Percentiles rank a stretch among this genome's conserved stretches.
These are phyloP conservation scores for Salix brachista DNA, from an alignment of 345 rosid genomes.

Conservation along the genomic window DNA sequence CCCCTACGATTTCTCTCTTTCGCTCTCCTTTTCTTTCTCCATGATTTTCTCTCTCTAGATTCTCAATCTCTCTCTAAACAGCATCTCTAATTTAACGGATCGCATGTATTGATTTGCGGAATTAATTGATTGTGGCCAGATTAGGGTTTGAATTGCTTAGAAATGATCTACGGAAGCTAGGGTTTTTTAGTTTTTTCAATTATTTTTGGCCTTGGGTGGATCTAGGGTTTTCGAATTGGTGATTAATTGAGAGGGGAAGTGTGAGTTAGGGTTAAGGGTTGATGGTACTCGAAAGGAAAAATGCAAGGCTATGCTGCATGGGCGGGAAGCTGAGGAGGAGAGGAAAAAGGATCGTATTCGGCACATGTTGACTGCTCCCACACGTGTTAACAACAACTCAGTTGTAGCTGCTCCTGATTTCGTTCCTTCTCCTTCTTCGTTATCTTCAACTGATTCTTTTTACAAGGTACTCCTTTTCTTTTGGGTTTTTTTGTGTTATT, in stretches of 20 bases:
- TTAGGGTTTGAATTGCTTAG: constrained; percentile 30
- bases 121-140: not conserved
- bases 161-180: constrained; percentile 7
- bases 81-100: constrained; percentile 24
- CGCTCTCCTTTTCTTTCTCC: not conserved
- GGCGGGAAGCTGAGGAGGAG: constrained; percentile 36
- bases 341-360: constrained; percentile 6
- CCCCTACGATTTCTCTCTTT: constrained; percentile 5
- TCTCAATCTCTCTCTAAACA: not conserved
- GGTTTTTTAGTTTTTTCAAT: constrained; percentile 6
- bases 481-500: not conserved
- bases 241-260: not conserved
- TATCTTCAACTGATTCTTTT: constrained; percentile 30
- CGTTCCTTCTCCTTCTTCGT: constrained; percentile 4
- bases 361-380: constrained; percentile 32
- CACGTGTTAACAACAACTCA: constrained; percentile 17
- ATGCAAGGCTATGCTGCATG: constrained; percentile 56
- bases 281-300: constrained; percentile 33
- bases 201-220: constrained; percentile 3
- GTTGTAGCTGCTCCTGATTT: constrained; percentile 13
- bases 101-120: constrained; percentile 16
- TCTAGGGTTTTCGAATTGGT: constrained; percentile 13
- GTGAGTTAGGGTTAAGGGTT: constrained; percentile 16
- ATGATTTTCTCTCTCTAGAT: not conserved
- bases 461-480: constrained; percentile 44